Percentiles rank a stretch among this genome's conserved stretches.
phyloP scores from a whole-genome alignment of 331 rosid species.

The Saraca asoca region DNA sequence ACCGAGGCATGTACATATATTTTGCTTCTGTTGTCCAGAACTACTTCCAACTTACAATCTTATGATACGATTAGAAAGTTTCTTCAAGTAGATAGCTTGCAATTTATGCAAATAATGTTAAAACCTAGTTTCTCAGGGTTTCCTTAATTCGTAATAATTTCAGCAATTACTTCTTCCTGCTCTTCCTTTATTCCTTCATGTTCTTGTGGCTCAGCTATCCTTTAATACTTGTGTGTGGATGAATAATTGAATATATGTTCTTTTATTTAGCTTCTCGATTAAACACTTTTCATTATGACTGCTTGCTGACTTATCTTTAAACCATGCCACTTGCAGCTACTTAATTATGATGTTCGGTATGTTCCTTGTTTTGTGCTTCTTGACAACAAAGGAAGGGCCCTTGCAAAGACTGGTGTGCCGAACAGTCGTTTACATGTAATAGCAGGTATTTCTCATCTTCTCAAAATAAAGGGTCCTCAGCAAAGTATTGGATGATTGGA shows the following conservation, averaged over 20 bases:
- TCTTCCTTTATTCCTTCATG: neutral
- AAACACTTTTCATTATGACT: slow-evolving; percentile 6
- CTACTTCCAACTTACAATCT: neutral
- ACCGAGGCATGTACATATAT: neutral
- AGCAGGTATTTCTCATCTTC: slow-evolving; percentile 89
- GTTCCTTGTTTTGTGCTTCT: slow-evolving; percentile 92
- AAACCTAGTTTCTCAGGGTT: slow-evolving; percentile 6
- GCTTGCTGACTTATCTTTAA: slow-evolving; percentile 30
- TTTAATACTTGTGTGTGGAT: neutral
- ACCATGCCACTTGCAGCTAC: slow-evolving; percentile 58
- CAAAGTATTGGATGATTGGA: neutral
- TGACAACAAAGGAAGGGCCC: slow-evolving; percentile 81
- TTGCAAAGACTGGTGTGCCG: slow-evolving; percentile 84
- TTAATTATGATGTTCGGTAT: slow-evolving; percentile 77
- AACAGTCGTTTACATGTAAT: slow-evolving; percentile 82
- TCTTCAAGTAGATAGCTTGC: slow-evolving; percentile 5
- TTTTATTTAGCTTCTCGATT: neutral
- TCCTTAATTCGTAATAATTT: neutral
- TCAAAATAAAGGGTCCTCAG: slow-evolving; percentile 42
- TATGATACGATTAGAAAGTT: neutral
- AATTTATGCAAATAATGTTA: slow-evolving; percentile 1
- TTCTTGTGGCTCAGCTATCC: neutral
- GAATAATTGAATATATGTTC: slow-evolving; percentile 6
- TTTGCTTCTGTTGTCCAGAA: neutral
- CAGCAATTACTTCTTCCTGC: neutral